phyloP scores from a whole-genome alignment of 495 filamentous ascomycete species.

The Achaetomiella virescens region DNA sequence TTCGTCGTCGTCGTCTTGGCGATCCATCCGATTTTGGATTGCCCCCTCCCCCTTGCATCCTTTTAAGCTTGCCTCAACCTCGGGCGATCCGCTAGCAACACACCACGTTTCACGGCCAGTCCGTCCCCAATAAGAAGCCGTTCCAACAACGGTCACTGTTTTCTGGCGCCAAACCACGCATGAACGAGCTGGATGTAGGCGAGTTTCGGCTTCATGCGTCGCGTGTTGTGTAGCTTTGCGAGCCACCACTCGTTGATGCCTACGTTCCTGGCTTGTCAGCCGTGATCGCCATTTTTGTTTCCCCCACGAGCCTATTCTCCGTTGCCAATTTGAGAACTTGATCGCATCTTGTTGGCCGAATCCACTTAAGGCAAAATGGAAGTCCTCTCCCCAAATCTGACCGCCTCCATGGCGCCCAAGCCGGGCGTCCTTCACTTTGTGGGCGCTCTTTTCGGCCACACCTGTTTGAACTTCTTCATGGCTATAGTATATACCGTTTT shows the following conservation, averaged over 20 bases:
- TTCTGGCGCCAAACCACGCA: background rate
- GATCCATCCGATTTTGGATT: background rate
- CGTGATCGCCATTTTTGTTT: too few relatives aligned
- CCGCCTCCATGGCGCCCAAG: background rate
- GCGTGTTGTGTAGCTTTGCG: background rate
- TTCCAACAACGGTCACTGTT: background rate
- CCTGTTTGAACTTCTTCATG: background rate
- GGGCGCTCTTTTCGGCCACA: too few relatives aligned
- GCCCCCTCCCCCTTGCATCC: background rate
- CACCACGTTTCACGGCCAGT: constrained; percentile 4
- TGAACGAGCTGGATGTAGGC: constrained; percentile 8
- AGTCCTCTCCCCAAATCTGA: too few relatives aligned
- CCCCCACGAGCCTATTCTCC: too few relatives aligned
- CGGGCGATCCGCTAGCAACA: background rate
- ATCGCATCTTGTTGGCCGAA: too few relatives aligned
- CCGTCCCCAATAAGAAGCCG: background rate
- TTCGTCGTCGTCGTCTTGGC: too few relatives aligned
- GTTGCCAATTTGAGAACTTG: too few relatives aligned
- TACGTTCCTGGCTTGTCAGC: too few relatives aligned
- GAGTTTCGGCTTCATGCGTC: background rate
- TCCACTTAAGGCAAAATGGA: too few relatives aligned
- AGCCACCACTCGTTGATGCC: background rate
- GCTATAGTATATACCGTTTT: background rate
- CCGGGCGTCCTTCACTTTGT: too few relatives aligned
- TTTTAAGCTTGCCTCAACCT: background rate